Base-by-base conservation (phyloP, 2,329 filamentous ascomycete genomes). In the Botrytis fabae region DNA sequence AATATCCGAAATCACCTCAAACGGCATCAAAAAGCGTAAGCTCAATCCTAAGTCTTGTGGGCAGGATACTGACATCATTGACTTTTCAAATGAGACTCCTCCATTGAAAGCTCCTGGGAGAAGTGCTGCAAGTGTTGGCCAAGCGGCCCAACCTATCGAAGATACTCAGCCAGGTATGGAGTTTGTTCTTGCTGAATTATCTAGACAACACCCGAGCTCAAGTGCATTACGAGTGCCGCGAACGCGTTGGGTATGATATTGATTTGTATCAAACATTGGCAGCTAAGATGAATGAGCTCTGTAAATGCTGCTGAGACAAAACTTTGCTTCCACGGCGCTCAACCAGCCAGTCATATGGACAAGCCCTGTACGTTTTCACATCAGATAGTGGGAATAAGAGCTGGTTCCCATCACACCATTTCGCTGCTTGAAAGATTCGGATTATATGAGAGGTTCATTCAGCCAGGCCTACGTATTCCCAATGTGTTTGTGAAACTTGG, bases 231-330 rank as follows among this genome's bases (percentile, higher is more conserved):
- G 61, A 70, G 16, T 75, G 74, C 14, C 74, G 74, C 5, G 38
- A 70, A 48, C 74, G 69, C 42, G 48, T 72, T n/a, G 51, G 69
- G 18, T 74, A 71, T 32, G 66, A 74, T 46, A 2, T 25, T 12
- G 54, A 59, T 4, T 54, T 74, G 20, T 75, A 72, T 16, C 22
- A 70, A 35, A 40, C 48, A 20, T 66, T 72, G 12, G 72, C 72
- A 32, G 22, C 20, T 32, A 60, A 60, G 32, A 35, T 60, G 57
- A 32, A 60, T 22, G 32, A 60, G 18, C 57, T 38, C 32, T 60
- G 9, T 6, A 60, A 51, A n/a, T 3, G 48, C 22, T 20, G 44
- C 44, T 48, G 44, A 22, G 9, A 51, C 22, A 51, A 25, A 25
- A 51, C 4, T 51, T 51, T 51, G 22, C 22, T n/a, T n/a, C 10